A percentile compares a stretch with the other conserved stretches of the same genome.
phyloP scores from a whole-genome alignment of 2,329 filamentous ascomycete genomes.

The Pseudogymnoascus sp. region DNA sequence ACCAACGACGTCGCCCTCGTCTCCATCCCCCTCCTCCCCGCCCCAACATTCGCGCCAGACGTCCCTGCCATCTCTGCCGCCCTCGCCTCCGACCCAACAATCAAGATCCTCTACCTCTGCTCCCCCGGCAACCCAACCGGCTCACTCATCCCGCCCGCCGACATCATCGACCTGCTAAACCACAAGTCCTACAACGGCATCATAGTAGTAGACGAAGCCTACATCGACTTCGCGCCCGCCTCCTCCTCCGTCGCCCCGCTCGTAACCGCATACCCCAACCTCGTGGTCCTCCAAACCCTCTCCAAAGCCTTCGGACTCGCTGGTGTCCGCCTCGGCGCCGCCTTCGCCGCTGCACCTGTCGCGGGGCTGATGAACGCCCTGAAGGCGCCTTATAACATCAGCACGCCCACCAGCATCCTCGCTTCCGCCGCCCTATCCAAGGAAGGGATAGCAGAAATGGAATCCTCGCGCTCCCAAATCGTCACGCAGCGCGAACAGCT shows the following conservation, averaged over 20 bases:
- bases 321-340: conserved; percentile 81
- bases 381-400: conserved; percentile 95
- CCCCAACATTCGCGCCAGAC: conserved; percentile 67
- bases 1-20: conserved; percentile 86
- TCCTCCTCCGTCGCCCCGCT: conserved; percentile 79
- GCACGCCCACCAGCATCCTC: conserved; percentile 75
- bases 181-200: conserved; percentile 94
- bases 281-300: conserved; percentile 97
- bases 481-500: conserved; percentile 70
- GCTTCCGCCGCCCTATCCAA: conserved; percentile 64
- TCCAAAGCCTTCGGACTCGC: conserved; percentile 96
- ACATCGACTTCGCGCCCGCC: conserved; percentile 83
- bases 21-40: conserved; percentile 70
- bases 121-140: conserved; percentile 94
- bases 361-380: conserved; percentile 78
- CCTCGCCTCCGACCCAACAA: conserved; percentile 51
- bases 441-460: conserved; percentile 66
- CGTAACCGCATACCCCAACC: conserved; percentile 86
- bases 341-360: conserved; percentile 68
- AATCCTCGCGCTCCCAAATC: conserved; percentile 58
- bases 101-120: conserved; percentile 90
- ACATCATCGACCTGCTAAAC: conserved; percentile 65
- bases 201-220: conserved; percentile 89
- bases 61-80: conserved; percentile 57
- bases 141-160: conserved; percentile 64